Evolutionary conservation across 305 asterid genomes (phyloP).

Genomic region (Petunia hybrid): DNA sequence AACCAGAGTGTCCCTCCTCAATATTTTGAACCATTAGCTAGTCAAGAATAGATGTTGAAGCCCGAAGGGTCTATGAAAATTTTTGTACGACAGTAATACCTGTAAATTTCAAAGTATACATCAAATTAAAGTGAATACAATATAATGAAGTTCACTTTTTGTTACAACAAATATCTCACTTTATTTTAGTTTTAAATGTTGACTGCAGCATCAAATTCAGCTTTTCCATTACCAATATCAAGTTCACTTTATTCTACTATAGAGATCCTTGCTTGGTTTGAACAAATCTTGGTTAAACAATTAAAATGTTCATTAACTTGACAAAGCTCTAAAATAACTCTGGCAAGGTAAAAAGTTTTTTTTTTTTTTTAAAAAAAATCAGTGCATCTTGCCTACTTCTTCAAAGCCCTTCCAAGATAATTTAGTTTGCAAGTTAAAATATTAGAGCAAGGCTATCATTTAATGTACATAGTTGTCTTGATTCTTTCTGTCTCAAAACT

Average conservation of each 20-base stretch:
- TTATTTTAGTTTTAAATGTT: neutral
- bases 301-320: neutral
- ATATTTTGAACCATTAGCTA: conserved; percentile 46
- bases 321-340: too few relatives aligned
- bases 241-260: too few relatives aligned
- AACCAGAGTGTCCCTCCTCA: conserved; percentile 53
- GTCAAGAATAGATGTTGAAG: neutral
- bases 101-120: neutral
- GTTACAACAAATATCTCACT: conserved; percentile 6
- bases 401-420: neutral
- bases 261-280: neutral
- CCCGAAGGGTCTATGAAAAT: neutral
- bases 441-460: conserved; percentile 13
- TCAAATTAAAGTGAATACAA: conserved; percentile 5
- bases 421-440: neutral
- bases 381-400: neutral
- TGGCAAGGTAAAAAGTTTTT: too few relatives aligned
- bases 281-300: neutral
- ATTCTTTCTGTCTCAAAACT: neutral
- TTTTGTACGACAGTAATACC: neutral
- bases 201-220: neutral
- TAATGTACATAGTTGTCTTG: neutral
- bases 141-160: neutral
- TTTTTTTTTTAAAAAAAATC: neutral
- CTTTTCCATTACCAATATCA: too few relatives aligned